Conservation (phyloP, 495 filamentous ascomycete genomes). For the Evernia prunastri region DNA sequence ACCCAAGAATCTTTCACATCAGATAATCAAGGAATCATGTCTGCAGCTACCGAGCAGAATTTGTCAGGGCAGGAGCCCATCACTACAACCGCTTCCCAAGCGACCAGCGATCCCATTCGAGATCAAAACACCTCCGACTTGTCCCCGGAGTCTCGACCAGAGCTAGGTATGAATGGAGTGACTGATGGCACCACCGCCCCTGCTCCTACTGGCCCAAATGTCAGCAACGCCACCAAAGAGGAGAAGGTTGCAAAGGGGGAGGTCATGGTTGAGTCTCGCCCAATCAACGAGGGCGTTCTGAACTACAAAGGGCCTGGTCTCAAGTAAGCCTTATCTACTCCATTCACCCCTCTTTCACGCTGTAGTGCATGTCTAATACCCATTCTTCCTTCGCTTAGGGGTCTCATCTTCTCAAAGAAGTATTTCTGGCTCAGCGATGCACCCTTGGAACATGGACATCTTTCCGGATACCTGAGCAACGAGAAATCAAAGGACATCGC, state of each 20-base stretch:
- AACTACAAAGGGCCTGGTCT: conserved; percentile 86
- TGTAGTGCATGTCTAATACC: background rate
- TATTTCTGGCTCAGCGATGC: conserved; percentile 94
- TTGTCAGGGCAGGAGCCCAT: conserved; percentile 18
- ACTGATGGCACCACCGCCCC: conserved; percentile 38
- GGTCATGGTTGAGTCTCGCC: conserved; percentile 52
- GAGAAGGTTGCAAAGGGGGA: conserved; percentile 37
- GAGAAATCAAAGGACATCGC: conserved; percentile 76
- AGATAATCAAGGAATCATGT: conserved; percentile 34
- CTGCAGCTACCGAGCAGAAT: conserved; percentile 34
- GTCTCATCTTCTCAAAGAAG: conserved; percentile 62
- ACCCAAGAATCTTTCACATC: background rate
- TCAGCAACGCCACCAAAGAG: conserved; percentile 38
- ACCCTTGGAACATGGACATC: conserved; percentile 65
- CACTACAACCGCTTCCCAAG: conserved; percentile 35
- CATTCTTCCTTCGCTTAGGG: conserved; percentile 35
- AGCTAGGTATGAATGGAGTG: conserved; percentile 26
- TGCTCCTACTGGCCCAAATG: conserved; percentile 38
- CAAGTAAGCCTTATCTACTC: conserved; percentile 59
- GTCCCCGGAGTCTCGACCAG: conserved; percentile 36
- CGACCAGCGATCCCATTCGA: conserved; percentile 45
- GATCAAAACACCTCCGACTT: conserved; percentile 30
- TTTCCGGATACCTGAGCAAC: conserved; percentile 67
- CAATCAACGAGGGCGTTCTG: conserved; percentile 66
- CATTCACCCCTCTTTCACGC: conserved; percentile 26